Evolutionary conservation across 176 grass and related monocot species (phyloP), one percentile per base, ranked within the genome.

Genomic region (Raddia guianensis): DNA sequence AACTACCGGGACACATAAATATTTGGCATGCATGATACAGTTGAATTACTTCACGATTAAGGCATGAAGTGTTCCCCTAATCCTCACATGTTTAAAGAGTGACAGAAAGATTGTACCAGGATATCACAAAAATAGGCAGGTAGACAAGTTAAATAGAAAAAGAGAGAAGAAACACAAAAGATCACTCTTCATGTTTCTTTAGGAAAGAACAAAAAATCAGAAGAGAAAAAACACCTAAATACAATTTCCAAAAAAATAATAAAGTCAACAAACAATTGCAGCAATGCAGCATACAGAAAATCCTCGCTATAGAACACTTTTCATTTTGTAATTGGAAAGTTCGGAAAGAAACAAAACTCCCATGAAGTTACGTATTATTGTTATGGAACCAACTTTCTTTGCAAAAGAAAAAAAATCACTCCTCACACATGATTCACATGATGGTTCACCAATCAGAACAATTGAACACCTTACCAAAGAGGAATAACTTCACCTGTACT

Each of bases 401-500:
- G 59, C 21, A 43, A 59, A 12, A 49, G 11, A 60, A 32, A 58
- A 57, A 8, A 56, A n/a, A 68, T 14, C 20, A 16, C 13, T 68
- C 83, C 62, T 69, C 0, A 43, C 33, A 27, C 27, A 27, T 27
- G 27, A 27, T 27, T 27, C 27, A 27, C 3, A 51, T 52, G 68
- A 47, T 69, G 40, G 13, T 81, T 74, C 68, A 18, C 52, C 67
- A 69, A 62, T 32, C 49, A 78, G 32, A 84, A 74, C 59, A 70
- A 87, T n/a, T 5, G 14, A 82, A 86, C 48, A 86, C 73, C 91
- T 93, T 91, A 93, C 81, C 84, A 89, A 85, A 90, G 49, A 75
- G 52, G 78, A 85, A 84, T 79, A 94, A 85, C 72, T 81, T 78
- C 57, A 50, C 85, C 90, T 92, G 80, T 74, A 77, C 84, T 76